Percentiles rank a stretch among this genome's conserved stretches.
Conservation (phyloP, 2,329 filamentous ascomycete species). For the Dactylonectria estremocensis region DNA sequence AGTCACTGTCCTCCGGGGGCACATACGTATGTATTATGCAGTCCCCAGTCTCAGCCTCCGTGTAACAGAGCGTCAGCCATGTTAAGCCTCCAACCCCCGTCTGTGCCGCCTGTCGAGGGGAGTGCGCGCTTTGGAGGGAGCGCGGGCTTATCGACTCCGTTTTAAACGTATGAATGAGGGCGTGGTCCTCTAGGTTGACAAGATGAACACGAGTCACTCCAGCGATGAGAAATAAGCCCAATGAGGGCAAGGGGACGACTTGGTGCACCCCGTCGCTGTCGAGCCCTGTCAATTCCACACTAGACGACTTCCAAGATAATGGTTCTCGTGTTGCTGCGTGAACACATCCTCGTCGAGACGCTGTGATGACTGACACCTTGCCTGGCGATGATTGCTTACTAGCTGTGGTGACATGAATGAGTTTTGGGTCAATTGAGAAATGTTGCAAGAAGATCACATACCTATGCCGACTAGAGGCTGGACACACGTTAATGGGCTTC, state of each 20-base stretch:
- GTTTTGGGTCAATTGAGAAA: constrained; percentile 1
- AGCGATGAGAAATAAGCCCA: constrained; percentile 74
- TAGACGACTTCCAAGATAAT: constrained; percentile 65
- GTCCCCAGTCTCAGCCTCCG: constrained; percentile 70
- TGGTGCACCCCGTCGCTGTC: constrained; percentile 67
- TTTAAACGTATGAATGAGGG: constrained; percentile 73
- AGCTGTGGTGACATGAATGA: constrained; percentile 10
- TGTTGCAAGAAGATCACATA: constrained; percentile 48
- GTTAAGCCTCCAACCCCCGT: constrained; percentile 71
- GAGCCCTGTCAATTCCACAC: constrained; percentile 58
- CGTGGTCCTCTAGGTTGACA: constrained; percentile 59
- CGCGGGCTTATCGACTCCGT: constrained; percentile 72
- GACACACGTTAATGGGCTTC: constrained; percentile 67
- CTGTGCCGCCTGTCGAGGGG: constrained; percentile 57
- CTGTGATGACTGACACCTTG: constrained; percentile 56
- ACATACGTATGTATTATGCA: constrained; percentile 77
- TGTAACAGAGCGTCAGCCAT: constrained; percentile 77
- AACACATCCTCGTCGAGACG: constrained; percentile 66
- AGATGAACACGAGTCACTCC: constrained; percentile 73
- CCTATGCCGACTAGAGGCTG: constrained; percentile 62
- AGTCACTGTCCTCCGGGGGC: constrained; percentile 66
- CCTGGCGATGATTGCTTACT: constrained; percentile 30
- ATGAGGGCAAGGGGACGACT: constrained; percentile 70
- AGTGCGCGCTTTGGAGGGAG: constrained; percentile 73
- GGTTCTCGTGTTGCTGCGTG: constrained; percentile 61